Base-by-base conservation (phyloP, 1,139 yeast species). In the Wickerhamomyces sp. region DNA sequence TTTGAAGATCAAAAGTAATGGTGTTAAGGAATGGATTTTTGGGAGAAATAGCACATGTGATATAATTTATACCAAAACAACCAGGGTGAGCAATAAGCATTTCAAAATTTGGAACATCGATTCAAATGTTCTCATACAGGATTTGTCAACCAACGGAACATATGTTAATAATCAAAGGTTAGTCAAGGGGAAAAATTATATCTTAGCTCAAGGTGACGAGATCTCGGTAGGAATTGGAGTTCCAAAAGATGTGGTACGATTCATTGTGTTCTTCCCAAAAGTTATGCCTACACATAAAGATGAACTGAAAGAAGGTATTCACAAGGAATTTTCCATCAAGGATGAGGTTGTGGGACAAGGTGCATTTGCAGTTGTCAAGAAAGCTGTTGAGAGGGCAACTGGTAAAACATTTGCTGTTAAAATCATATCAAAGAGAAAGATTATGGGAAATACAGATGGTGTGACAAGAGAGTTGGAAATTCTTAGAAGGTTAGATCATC, bases 341-440 rank as follows among this genome's bases (percentile, higher is more conserved):
- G 84, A 81, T 60, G 95, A 86, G 57, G 81, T 87, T 7, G 84
- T 93, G 3, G 99, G 99, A 1, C 94, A 88, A 57, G 99, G 99
- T 9, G 98, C 98, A 7, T 93, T 93, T 74, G 98, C 98, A 4
- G 85, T 91, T 1, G 99, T 93, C 23, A 84, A 89, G 55, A 88
- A 88, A 61, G 97, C 95, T 3, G 80, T 91, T 0, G 94, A 90
- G 57, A 73, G 97, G 48, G 66, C 80, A 7, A 82, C 96, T 0
- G 97, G 98, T 10, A 79, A 84, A 54, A 76, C 90, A 2, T 90
- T 72, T 63, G 99, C 99, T 0, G 95, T 89, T 27, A 93, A 93
- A 62, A 88, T 93, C 52, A 90, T 93, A 40, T 83, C 84, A 51
- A 81, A 91, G 59, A 73, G 89, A 48, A 88, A 88, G 58, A 85